A percentile compares a stretch with the other conserved stretches of the same genome.
phyloP scores from a whole-genome alignment of 345 rosid genomes.

The Dipteronia sinensis region DNA sequence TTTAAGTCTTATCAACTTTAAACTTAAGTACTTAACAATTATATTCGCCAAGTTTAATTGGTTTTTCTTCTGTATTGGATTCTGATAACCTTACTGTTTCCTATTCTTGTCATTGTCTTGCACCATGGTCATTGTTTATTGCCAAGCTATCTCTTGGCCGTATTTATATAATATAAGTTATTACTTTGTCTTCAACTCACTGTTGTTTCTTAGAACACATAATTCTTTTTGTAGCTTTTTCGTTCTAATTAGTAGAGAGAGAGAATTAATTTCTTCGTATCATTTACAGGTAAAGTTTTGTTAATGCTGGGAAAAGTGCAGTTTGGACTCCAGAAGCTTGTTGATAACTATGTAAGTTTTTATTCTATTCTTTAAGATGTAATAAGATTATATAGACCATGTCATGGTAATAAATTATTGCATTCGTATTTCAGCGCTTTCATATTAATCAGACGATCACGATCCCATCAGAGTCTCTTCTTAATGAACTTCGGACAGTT shows the following conservation, averaged over 20 bases:
- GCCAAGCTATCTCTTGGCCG: background rate
- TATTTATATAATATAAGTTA: background rate
- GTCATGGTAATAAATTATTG: slow-evolving; percentile 14
- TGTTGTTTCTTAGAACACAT: background rate
- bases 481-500: slow-evolving; percentile 91
- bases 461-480: slow-evolving; percentile 88
- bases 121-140: background rate
- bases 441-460: slow-evolving; percentile 85
- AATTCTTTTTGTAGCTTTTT: background rate
- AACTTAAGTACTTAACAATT: no score
- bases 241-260: background rate
- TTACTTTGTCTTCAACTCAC: background rate
- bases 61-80: background rate
- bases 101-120: background rate
- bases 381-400: slow-evolving; percentile 14
- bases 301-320: slow-evolving; percentile 89
- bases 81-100: slow-evolving; percentile 4
- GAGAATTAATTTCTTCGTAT: slow-evolving; percentile 16
- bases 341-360: slow-evolving; percentile 85
- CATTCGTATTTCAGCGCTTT: slow-evolving; percentile 64
- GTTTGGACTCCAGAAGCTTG: slow-evolving; percentile 79
- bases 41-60: background rate
- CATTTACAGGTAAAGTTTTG: slow-evolving; percentile 69
- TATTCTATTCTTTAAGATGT: slow-evolving; percentile 8
- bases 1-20: background rate